Conservation (phyloP, 768 basidiomycete species). For the Galerina marginata region DNA sequence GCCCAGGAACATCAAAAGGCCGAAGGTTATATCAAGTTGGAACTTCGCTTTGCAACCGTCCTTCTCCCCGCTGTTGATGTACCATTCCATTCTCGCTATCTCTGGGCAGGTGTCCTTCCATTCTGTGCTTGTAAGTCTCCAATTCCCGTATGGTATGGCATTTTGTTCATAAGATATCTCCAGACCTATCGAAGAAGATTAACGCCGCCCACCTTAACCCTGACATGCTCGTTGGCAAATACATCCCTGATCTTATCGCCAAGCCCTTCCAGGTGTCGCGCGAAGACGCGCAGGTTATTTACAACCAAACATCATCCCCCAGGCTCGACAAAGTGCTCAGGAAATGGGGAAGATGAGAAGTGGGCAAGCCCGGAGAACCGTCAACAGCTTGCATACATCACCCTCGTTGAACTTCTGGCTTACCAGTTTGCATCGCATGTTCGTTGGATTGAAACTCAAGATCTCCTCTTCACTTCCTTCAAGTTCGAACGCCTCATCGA, state of each 20-base stretch:
- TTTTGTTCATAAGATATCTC: background rate
- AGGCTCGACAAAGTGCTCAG: conserved; percentile 93
- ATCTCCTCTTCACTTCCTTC: conserved; percentile 86
- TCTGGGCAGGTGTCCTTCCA: conserved; percentile 98
- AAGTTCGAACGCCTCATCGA: conserved; percentile 94
- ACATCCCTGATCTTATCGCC: conserved; percentile 96
- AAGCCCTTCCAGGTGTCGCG: conserved; percentile 83
- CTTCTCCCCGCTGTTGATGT: conserved; percentile 97
- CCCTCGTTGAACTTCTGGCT: conserved; percentile 94
- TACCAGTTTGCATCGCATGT: conserved; percentile 99
- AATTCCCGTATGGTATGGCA: conserved; percentile 6
- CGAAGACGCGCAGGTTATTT: conserved; percentile 93
- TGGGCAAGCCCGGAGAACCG: conserved; percentile 86
- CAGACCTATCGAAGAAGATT: conserved; percentile 98
- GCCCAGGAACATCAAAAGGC: conserved; percentile 79
- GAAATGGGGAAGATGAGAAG: conserved; percentile 89
- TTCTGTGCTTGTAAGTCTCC: conserved; percentile 87
- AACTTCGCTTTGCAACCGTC: conserved; percentile 96
- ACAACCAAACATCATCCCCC: conserved; percentile 95
- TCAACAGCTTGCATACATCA: conserved; percentile 93
- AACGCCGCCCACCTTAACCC: conserved; percentile 90
- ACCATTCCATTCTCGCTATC: conserved; percentile 98
- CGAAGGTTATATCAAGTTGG: conserved; percentile 91
- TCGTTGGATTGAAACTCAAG: conserved; percentile 99
- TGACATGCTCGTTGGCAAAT: conserved; percentile 92